Percentiles rank a stretch among this genome's conserved stretches.
phyloP scores from a whole-genome alignment of 192 early-diverging fungal species.

The Podila clonocystis region DNA sequence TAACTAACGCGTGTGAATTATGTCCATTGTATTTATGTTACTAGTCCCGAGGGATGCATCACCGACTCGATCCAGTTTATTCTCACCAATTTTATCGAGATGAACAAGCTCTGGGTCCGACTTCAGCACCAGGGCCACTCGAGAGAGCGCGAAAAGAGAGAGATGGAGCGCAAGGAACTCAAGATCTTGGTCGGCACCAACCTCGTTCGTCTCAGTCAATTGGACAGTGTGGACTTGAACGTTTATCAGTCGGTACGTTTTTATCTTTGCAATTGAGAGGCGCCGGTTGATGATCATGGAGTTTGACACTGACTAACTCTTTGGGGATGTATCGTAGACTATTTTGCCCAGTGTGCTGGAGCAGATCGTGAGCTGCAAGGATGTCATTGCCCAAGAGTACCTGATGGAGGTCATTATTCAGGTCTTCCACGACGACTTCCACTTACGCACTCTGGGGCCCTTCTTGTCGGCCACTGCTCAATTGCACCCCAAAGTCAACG shows the following conservation, averaged over 20 bases:
- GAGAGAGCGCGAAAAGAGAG: conserved; percentile 93
- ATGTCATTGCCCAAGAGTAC: conserved; percentile 99
- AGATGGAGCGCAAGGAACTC: conserved; percentile 95
- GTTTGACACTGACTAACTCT: too few relatives aligned
- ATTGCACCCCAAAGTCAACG: conserved; percentile 92
- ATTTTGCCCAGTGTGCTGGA: conserved; percentile 94
- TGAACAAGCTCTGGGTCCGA: conserved; percentile 99
- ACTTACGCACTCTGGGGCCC: conserved; percentile 87
- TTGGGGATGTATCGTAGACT: conserved; percentile 46
- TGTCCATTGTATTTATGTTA: neutral
- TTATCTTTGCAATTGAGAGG: neutral
- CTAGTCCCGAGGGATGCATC: conserved; percentile 84
- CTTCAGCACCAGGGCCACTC: conserved; percentile 97
- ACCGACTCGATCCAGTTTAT: conserved; percentile 96
- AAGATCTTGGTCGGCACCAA: conserved; percentile 97
- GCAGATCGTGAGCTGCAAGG: conserved; percentile 96
- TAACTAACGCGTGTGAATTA: neutral
- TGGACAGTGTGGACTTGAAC: conserved; percentile 86
- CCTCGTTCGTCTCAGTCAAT: conserved; percentile 91
- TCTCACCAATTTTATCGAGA: conserved; percentile 98
- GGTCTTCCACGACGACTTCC: conserved; percentile 97
- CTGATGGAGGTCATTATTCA: conserved; percentile 99
- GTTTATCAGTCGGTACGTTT: conserved; percentile 77
- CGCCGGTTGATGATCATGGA: too few relatives aligned
- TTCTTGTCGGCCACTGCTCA: conserved; percentile 92